Evolutionary conservation across 805 yeast genomes (phyloP).

Genomic region (Metschnikowia sp.): DNA sequence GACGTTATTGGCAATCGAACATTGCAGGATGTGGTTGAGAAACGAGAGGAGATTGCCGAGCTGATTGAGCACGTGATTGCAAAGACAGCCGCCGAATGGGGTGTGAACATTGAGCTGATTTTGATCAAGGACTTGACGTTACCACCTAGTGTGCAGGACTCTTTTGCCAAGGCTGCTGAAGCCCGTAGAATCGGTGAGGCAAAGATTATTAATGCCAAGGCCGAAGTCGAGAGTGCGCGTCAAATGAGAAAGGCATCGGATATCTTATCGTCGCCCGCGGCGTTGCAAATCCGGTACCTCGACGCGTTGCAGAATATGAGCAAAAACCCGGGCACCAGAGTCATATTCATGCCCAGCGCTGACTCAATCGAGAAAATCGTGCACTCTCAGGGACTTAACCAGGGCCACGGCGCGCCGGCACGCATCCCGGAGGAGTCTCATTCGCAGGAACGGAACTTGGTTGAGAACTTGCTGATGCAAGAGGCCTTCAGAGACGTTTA

Average conservation of each 20-base stretch:
- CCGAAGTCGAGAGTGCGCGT: constrained; percentile 73
- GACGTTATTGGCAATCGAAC: constrained; percentile 66
- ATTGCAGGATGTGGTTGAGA: constrained; percentile 69
- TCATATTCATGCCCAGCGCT: constrained; percentile 66
- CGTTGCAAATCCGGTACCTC: constrained; percentile 74
- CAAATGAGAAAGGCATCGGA: constrained; percentile 78
- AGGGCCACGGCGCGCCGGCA: constrained; percentile 3
- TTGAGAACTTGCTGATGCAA: constrained; percentile 18
- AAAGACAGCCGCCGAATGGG: constrained; percentile 66
- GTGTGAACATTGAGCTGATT: constrained; percentile 64
- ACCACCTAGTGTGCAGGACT: constrained; percentile 51
- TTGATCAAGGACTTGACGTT: constrained; percentile 63
- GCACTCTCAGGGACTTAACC: constrained; percentile 14
- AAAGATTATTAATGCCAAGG: constrained; percentile 69
- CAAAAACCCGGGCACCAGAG: constrained; percentile 56
- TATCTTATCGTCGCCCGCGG: constrained; percentile 68
- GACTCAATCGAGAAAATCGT: constrained; percentile 42
- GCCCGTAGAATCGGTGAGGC: constrained; percentile 73
- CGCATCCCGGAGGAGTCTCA: constrained; percentile 8
- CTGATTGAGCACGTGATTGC: constrained; percentile 59
- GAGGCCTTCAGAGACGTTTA: constrained; percentile 15
- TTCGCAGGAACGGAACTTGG: constrained; percentile 9
- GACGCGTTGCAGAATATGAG: constrained; percentile 81
- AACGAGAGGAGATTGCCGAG: constrained; percentile 64
- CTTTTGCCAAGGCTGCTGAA: constrained; percentile 72